Base-by-base conservation (phyloP, 2,329 filamentous ascomycete species). In the Aspergillus pseudoviridinutans region DNA sequence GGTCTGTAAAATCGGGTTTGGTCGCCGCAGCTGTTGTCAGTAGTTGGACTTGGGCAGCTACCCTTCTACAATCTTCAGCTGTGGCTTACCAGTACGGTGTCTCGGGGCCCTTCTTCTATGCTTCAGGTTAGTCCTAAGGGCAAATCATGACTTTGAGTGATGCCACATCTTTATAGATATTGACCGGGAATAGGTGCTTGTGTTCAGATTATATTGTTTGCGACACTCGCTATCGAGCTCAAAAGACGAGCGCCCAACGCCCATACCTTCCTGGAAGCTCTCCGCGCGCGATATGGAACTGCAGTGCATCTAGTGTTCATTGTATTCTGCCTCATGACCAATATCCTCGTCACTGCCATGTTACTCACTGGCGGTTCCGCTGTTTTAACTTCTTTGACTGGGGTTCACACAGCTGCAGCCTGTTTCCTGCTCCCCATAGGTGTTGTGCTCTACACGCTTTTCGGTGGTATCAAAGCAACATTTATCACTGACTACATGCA, bases 41-140 rank as follows among this genome's bases (percentile, higher is more conserved):
- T 17, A 92, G 88, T 4, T 96, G 92, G 92, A 96, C 92, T 0
- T 96, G 91, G 91, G 91, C 91, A 0, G 91, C 90, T 24, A 94
- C 90, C 0, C 79, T 93, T 1, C 80, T 94, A 2, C 90, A 94
- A 69, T 89, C 85, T 1, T 87, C 89, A 0, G 84, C 87, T n/a
- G 89, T 96, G 20, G 90, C 90, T 60, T 96, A 96, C 73, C 80
- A 85, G 61, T 93, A 93, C 69, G 85, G 86, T 51, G 82, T 88
- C 50, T 85, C 82, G 1, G 86, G 86, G 1, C 84, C 86, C 1
- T 88, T 88, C 71, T 87, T 79, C 78, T 84, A 84, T 68, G 89
- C 89, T 42, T 81, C 83, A 0, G 86, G 84, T 14, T 77, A 78
- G 9, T 82, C 9, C 46, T 17, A 14, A 4, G 25, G 9, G 52